Base-by-base conservation (phyloP, 2,329 filamentous ascomycete species). In the Amesomyces nigricolor region DNA sequence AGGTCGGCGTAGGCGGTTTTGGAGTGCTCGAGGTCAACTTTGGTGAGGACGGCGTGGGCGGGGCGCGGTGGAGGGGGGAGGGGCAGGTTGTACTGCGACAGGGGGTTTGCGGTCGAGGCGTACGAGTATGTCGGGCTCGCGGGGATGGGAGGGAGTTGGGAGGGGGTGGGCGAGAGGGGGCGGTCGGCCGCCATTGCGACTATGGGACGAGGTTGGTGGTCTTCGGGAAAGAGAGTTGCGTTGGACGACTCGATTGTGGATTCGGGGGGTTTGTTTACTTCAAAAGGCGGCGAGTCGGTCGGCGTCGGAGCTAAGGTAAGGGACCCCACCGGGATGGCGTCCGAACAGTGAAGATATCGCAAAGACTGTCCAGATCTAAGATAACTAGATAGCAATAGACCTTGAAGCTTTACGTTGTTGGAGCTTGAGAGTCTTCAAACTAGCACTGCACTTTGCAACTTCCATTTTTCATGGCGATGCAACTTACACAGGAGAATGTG, bases 1-100 rank as follows among this genome's bases (percentile, higher is more conserved):
- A 87, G 78, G 59, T 83, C 80, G 4, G 80, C 73, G 68, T 87
- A 87, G 47, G 83, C 81, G 13, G 75, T 71, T 59, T 86, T 83
- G 0, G 82, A 86, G 56, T 75, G 72, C 60, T 81, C 81, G 59
- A 87, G 80, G 68, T 87, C 84, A 67, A 76, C 70, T 65, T 83
- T 83, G 51, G 79, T 81, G 56, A 87, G 78, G 51, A 86, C 75
- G 58, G 81, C 75, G 63, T 85, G 78, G 78, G 75, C 66, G n/a
- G 80, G 74, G 30, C 74, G 76, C 2, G 82, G 81, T 5, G 81
- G 76, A 3, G 82, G 82, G n/a, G 83, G 82, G 2, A 79, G 73
- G 1, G 82, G 81, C 6, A 86, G 74, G 66, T 76, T 79, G 70
- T 79, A 83, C 30, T 78, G 71, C 6, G 81, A 82, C 43, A 83